Base-by-base conservation (phyloP, 2,329 filamentous ascomycete species). In the Neoscytalidium dimidiatum region DNA sequence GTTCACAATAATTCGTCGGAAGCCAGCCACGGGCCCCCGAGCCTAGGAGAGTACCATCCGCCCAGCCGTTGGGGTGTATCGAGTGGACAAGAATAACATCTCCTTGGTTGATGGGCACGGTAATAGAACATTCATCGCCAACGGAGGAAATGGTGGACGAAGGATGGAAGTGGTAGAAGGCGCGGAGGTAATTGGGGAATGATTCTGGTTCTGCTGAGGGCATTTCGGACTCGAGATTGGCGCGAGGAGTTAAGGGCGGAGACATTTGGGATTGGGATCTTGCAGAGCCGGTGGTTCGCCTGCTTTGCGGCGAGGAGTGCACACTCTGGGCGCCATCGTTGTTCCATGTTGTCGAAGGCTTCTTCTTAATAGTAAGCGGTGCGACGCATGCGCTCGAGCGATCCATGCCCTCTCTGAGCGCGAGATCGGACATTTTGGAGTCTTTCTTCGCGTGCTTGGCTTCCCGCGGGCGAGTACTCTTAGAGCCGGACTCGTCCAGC, bases 61-160 rank as follows among this genome's bases (percentile, higher is more conserved):
- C 95, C 95, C 95, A 99, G 70, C 95, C 95, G 80, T 98, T 99
- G 67, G 92, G 95, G 78, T 99, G 95, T 69, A 98, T 92, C 3
- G 95, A 97, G 78, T 99, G 95, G 23, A 99, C 91, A 65, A 99
- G 81, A 62, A 99, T 90, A 56, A 99, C 87, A 73, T 99, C 95
- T 66, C 95, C 95, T 74, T 95, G 90, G 70, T 92, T 91, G 64
- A 99, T 85, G 23, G 93, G 91, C 11, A 97, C 83, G 11, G 94
- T 98, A 64, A 98, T 80, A 23, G 82, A 80, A 5, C 79, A 78
- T 48, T 80, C 80, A 48, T 81, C 91, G 9, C 92, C 95, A 11
- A 91, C 90, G 65, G 94, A 91, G n/a, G 88, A 88, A 66, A 92
- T 86, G 46, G 90, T 86, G 71, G 89, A 88, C 66, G 85, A 88